phyloP scores from a whole-genome alignment of 495 filamentous ascomycete genomes.

The Penicillium nucicola region DNA sequence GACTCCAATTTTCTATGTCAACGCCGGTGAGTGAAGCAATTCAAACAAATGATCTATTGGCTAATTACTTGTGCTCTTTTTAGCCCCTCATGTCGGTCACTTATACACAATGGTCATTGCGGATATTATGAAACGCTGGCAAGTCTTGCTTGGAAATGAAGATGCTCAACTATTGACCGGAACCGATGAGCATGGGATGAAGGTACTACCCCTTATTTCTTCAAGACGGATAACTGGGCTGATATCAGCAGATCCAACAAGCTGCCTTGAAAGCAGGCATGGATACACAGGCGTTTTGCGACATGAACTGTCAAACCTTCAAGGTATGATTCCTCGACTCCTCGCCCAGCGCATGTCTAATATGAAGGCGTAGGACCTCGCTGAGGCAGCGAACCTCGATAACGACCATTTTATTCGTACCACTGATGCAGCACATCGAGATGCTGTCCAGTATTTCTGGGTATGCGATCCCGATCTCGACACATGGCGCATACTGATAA shows the following conservation, averaged over 20 bases:
- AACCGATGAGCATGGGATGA: constrained; percentile 98
- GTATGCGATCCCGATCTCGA: constrained; percentile 30
- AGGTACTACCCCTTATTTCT: constrained; percentile 41
- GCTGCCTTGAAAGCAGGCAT: constrained; percentile 66
- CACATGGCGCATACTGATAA: constrained; percentile 10
- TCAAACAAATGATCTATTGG: too few species aligned
- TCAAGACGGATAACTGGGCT: constrained; percentile 5
- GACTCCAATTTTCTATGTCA: constrained; percentile 98
- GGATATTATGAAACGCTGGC: constrained; percentile 92
- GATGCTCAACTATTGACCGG: constrained; percentile 79
- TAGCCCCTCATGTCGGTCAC: constrained; percentile 92
- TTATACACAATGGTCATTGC: constrained; percentile 88
- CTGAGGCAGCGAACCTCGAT: constrained; percentile 60
- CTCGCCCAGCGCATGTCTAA: not conserved
- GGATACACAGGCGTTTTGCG: constrained; percentile 62
- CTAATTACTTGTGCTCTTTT: constrained; percentile 11
- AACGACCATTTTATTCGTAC: constrained; percentile 90
- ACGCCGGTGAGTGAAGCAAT: constrained; percentile 64
- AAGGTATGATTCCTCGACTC: constrained; percentile 23
- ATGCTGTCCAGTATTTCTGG: constrained; percentile 93
- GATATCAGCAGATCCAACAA: constrained; percentile 66
- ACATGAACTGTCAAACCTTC: constrained; percentile 51
- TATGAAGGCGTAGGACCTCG: constrained; percentile 51
- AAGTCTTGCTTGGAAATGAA: constrained; percentile 63
- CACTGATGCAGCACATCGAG: constrained; percentile 74